Conservation (phyloP, 768 basidiomycete species). For the Amanita fuliginea region DNA sequence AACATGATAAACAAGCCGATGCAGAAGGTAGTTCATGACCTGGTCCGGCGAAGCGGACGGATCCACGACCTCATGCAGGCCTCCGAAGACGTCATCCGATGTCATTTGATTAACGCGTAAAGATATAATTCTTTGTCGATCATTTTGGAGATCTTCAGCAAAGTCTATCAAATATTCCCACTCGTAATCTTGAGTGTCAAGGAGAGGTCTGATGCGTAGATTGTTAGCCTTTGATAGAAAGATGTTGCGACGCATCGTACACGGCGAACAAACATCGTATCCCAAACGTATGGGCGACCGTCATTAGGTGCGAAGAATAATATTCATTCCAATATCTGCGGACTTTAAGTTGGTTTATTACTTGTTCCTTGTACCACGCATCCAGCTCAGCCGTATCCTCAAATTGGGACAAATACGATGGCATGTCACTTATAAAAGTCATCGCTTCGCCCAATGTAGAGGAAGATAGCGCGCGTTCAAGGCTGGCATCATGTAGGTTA, state of each 20-base stretch:
- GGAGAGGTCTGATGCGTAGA: not conserved
- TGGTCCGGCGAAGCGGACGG: too few species aligned
- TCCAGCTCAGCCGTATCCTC: not conserved
- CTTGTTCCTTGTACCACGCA: not conserved
- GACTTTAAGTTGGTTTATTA: not conserved
- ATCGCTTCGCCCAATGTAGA: not conserved
- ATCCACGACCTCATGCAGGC: too few species aligned
- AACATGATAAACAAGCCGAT: too few species aligned
- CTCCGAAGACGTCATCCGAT: not conserved
- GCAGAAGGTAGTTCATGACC: too few species aligned
- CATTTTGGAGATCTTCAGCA: not conserved
- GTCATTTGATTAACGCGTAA: not conserved
- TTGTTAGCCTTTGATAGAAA: not conserved
- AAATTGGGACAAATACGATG: not conserved
- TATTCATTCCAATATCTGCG: not conserved
- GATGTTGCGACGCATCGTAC: not conserved
- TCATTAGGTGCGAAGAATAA: not conserved
- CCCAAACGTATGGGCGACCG: not conserved
- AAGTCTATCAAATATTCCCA: not conserved
- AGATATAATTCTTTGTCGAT: not conserved
- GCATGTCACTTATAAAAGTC: not conserved
- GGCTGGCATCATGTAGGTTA: not conserved
- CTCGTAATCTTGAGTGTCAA: not conserved
- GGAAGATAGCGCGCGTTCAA: not conserved
- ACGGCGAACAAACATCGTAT: not conserved